phyloP scores from a whole-genome alignment of 345 rosid species.

The Combretum micranthum region DNA sequence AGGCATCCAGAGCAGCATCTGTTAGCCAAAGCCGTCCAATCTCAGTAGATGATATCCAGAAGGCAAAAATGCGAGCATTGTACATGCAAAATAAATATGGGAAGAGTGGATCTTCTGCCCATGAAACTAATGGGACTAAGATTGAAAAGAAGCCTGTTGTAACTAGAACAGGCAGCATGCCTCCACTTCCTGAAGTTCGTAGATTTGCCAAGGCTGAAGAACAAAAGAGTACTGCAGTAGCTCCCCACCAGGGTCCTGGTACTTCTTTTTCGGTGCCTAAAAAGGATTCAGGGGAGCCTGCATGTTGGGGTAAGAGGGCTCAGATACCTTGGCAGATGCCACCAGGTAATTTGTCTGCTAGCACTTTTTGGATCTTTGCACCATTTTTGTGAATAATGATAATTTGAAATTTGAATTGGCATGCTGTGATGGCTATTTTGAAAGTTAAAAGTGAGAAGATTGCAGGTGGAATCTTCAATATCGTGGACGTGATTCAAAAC shows the following conservation, averaged over 20 bases:
- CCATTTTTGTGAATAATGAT: not conserved
- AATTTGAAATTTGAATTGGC: not conserved
- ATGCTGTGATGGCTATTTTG: too few relatives aligned
- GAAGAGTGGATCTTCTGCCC: conserved; percentile 41
- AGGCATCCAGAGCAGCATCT: conserved; percentile 46
- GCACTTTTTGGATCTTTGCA: conserved; percentile 4
- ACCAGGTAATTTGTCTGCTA: conserved; percentile 55
- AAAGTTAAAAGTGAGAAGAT: too few relatives aligned
- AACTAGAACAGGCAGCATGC: conserved; percentile 18
- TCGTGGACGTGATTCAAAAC: too few relatives aligned
- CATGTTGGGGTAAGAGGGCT: conserved; percentile 40
- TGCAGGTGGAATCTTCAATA: too few relatives aligned
- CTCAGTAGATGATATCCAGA: conserved; percentile 99
- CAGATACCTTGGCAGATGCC: conserved; percentile 69
- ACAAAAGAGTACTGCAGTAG: conserved; percentile 8
- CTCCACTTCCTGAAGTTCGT: conserved; percentile 22
- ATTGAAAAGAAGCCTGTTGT: conserved; percentile 29
- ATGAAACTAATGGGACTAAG: conserved; percentile 35
- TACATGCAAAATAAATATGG: conserved; percentile 76
- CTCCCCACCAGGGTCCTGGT: conserved; percentile 3
- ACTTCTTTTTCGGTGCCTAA: conserved; percentile 23
- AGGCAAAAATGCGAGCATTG: conserved; percentile 87
- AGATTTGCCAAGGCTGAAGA: conserved; percentile 39
- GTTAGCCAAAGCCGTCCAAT: conserved; percentile 75
- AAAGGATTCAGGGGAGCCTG: conserved; percentile 37